Evolutionary conservation across 176 grass and related monocot genomes (phyloP).

Genomic region (Lolium perenne): DNA sequence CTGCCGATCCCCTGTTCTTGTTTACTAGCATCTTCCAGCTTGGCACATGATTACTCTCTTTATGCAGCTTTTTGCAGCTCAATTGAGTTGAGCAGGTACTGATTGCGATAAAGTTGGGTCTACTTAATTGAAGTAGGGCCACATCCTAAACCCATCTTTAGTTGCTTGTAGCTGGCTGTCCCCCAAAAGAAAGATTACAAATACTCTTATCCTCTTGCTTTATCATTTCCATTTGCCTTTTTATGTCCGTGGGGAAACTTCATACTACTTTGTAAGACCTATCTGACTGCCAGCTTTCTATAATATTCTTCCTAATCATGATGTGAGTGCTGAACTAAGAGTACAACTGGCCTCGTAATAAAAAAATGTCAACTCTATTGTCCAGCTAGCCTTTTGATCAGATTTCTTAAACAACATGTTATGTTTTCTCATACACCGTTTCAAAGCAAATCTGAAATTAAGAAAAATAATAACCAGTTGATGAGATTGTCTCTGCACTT

Average conservation of each 20-base stretch:
- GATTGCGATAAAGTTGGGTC: constrained; percentile 53
- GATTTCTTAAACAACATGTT: constrained; percentile 12
- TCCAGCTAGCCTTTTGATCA: constrained; percentile 40
- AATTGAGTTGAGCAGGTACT: constrained; percentile 46
- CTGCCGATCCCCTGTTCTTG: background rate
- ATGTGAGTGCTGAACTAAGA: constrained; percentile 34
- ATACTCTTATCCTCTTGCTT: constrained; percentile 53
- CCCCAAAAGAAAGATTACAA: constrained; percentile 43
- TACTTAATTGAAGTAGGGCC: constrained; percentile 61
- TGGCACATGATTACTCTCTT: constrained; percentile 45
- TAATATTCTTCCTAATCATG: constrained; percentile 43
- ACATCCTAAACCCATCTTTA: constrained; percentile 43
- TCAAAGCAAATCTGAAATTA: background rate
- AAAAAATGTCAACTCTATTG: constrained; percentile 29
- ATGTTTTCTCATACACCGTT: background rate
- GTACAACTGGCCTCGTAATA: constrained; percentile 31
- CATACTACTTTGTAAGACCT: constrained; percentile 53
- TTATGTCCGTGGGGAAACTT: constrained; percentile 57
- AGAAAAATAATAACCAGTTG: background rate
- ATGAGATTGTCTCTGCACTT: background rate
- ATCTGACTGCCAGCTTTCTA: constrained; percentile 50
- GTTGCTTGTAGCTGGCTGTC: constrained; percentile 44
- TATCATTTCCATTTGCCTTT: constrained; percentile 42
- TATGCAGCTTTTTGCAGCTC: constrained; percentile 39
- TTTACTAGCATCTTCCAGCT: constrained; percentile 41